Conservation (phyloP, 306 rosid species). For the Castanea crenata region DNA sequence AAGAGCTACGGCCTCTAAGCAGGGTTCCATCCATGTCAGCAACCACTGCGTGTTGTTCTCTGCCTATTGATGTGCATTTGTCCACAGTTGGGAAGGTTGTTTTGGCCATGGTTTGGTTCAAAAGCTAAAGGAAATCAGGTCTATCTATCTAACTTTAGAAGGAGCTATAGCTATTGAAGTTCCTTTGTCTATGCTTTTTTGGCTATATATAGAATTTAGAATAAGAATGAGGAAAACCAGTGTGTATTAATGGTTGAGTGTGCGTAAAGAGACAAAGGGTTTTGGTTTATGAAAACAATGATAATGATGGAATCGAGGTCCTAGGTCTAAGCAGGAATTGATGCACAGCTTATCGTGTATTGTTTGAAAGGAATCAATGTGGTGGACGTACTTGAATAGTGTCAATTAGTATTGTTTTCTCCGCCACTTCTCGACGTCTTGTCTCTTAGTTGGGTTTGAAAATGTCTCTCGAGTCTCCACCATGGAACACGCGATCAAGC, state of each 20-base stretch:
- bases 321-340: no score
- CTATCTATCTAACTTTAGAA: not conserved
- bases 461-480: no score
- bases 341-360: no score
- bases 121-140: not conserved
- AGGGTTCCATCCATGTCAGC: conserved; percentile 91
- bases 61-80: conserved; percentile 53
- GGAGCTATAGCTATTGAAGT: not conserved
- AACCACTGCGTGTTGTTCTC: conserved; percentile 73
- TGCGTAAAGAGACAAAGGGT: conserved; percentile 1
- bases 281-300: conserved; percentile 15
- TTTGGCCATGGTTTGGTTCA: not conserved
- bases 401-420: no score
- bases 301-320: not conserved
- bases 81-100: conserved; percentile 44
- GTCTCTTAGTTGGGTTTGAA: no score
- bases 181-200: not conserved
- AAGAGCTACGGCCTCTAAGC: conserved; percentile 70
- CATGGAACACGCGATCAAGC: no score
- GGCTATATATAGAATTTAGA: conserved; percentile 3
- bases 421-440: no score
- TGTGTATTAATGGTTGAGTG: no score
- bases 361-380: no score
- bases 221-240: not conserved
- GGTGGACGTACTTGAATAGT: no score